Conservation (phyloP, 2,329 filamentous ascomycete species). For the Sarocladiaceae sp. region DNA sequence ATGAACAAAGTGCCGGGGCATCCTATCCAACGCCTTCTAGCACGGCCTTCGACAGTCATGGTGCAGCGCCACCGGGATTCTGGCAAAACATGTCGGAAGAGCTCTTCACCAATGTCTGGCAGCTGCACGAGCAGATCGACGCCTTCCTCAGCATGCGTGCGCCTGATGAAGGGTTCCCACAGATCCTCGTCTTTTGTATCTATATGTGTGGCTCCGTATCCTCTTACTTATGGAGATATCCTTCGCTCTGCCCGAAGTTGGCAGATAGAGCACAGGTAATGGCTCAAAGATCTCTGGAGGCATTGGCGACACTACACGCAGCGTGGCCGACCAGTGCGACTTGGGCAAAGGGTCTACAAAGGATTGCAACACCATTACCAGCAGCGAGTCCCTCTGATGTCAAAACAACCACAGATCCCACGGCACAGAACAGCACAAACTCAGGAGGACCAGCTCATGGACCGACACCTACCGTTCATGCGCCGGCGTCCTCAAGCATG, state of each 20-base stretch:
- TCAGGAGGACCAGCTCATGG: not conserved
- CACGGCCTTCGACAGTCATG: slow-evolving; percentile 10
- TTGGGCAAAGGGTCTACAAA: slow-evolving; percentile 18
- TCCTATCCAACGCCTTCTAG: slow-evolving; percentile 9
- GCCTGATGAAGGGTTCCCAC: slow-evolving; percentile 26
- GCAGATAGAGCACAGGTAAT: slow-evolving; percentile 22
- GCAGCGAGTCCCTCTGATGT: slow-evolving; percentile 10
- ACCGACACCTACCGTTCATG: no score
- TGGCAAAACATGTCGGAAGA: slow-evolving; percentile 24
- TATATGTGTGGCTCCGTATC: slow-evolving; percentile 36
- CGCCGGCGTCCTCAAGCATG: not conserved
- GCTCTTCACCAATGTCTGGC: slow-evolving; percentile 30
- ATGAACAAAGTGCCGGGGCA: slow-evolving; percentile 10
- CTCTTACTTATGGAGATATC: slow-evolving; percentile 24
- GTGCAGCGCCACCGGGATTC: slow-evolving; percentile 18
- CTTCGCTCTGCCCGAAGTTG: slow-evolving; percentile 21
- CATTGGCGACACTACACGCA: slow-evolving; percentile 19
- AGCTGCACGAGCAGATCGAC: slow-evolving; percentile 31
- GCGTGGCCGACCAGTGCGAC: slow-evolving; percentile 21
- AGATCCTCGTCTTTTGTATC: slow-evolving; percentile 34
- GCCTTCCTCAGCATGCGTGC: slow-evolving; percentile 24
- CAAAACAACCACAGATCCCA: not conserved
- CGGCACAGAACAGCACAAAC: not conserved
- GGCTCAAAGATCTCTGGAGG: slow-evolving; percentile 18
- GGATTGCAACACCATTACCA: slow-evolving; percentile 16